Conservation (phyloP, 352 stramenopile genomes). For the Globisporangium cylindrosporum region DNA sequence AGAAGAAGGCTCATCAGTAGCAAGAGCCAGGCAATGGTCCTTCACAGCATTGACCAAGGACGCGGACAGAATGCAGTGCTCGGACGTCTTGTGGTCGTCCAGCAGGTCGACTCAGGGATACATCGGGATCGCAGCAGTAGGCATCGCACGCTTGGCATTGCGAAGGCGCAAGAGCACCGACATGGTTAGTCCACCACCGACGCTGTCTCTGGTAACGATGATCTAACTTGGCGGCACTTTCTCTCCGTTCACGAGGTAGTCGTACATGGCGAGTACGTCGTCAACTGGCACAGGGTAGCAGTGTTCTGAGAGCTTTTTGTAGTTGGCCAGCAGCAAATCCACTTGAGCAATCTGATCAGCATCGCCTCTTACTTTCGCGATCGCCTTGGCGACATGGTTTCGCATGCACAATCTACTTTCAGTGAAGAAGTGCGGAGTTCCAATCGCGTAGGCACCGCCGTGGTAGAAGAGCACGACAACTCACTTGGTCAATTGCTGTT, state of each 20-base stretch:
- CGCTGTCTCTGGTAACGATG: constrained; percentile 39
- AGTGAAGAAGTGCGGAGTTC: constrained; percentile 27
- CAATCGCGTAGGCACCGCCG: constrained; percentile 44
- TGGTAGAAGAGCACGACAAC: constrained; percentile 54
- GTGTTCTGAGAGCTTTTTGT: constrained; percentile 38
- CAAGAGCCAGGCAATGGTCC: constrained; percentile 8
- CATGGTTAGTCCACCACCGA: constrained; percentile 35
- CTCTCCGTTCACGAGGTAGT: constrained; percentile 41
- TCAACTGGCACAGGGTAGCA: constrained; percentile 32
- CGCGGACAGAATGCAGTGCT: too few species aligned
- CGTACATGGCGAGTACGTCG: constrained; percentile 34
- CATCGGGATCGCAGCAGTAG: constrained; percentile 27
- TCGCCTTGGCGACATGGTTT: too few species aligned
- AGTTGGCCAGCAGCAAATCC: constrained; percentile 40
- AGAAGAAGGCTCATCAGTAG: not conserved
- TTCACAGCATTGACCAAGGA: too few species aligned
- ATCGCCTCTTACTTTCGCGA: too few species aligned
- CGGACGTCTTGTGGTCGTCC: too few species aligned
- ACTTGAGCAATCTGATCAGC: too few species aligned
- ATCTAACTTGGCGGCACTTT: constrained; percentile 28
- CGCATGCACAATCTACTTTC: too few species aligned
- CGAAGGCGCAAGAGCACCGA: constrained; percentile 36
- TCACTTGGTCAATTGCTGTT: not conserved
- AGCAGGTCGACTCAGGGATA: constrained; percentile 8
- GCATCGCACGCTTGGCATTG: constrained; percentile 21